A percentile compares a stretch with the other conserved stretches of the same genome.
phyloP scores from a whole-genome alignment of 2,329 filamentous ascomycete genomes.

The Colletotrichum coccodes region DNA sequence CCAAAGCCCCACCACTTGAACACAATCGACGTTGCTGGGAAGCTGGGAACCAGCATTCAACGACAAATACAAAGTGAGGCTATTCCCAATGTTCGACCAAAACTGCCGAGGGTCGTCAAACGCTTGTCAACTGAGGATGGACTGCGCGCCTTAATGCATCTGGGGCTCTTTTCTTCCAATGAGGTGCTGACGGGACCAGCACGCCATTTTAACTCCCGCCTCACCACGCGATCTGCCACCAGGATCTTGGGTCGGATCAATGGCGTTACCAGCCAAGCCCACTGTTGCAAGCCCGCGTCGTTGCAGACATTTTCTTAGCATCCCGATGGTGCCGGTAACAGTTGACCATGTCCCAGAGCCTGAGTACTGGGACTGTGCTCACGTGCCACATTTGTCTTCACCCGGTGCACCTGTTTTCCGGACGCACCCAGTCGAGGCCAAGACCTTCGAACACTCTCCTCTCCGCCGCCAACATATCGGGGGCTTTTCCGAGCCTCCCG shows the following conservation, averaged over 20 bases:
- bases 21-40: background rate
- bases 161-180: slow-evolving; percentile 1
- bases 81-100: background rate
- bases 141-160: background rate
- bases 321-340: background rate
- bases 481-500: slow-evolving; percentile 56
- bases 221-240: background rate
- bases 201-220: slow-evolving; percentile 18
- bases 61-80: background rate
- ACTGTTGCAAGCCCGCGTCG: background rate
- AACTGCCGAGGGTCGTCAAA: background rate
- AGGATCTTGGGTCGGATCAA: background rate
- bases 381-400: slow-evolving; percentile 44
- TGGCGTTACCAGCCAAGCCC: background rate
- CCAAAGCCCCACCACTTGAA: background rate
- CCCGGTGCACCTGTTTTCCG: slow-evolving; percentile 75
- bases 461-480: slow-evolving; percentile 79
- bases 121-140: background rate
- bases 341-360: background rate
- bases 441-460: slow-evolving; percentile 82
- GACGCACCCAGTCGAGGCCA: slow-evolving; percentile 73
- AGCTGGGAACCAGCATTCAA: background rate
- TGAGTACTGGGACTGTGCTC: background rate
- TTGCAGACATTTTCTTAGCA: background rate
- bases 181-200: background rate